Evolutionary conservation across 495 filamentous ascomycete species (phyloP).

Genomic region (Saxispiralis lemnorum): DNA sequence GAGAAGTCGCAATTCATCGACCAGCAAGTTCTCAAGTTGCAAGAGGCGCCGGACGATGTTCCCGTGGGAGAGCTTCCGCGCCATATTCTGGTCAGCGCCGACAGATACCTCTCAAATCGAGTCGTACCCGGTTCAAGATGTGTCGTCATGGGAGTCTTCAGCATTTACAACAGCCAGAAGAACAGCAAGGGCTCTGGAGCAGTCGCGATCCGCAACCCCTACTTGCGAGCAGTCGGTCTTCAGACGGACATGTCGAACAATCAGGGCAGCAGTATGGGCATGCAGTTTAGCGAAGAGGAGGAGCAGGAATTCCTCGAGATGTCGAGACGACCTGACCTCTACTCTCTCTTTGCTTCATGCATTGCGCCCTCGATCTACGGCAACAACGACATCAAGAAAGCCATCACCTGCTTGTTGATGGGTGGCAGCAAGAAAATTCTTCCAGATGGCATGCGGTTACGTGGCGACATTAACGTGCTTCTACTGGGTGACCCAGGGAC

Average conservation of each 20-base stretch:
- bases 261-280: conserved; percentile 58
- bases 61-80: conserved; percentile 92
- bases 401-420: conserved; percentile 88
- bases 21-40: conserved; percentile 93
- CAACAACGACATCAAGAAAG: conserved; percentile 91
- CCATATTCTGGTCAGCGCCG: conserved; percentile 85
- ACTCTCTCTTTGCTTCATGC: conserved; percentile 73
- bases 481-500: conserved; percentile 96
- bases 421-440: conserved; percentile 97
- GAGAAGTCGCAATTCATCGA: conserved; percentile 93
- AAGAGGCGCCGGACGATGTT: conserved; percentile 95
- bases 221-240: conserved; percentile 86
- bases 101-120: conserved; percentile 87
- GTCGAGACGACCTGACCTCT: conserved; percentile 78
- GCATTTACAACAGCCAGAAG: conserved; percentile 89
- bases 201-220: conserved; percentile 89
- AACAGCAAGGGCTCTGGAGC: conserved; percentile 46
- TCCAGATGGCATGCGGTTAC: conserved; percentile 93
- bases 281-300: conserved; percentile 73
- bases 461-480: conserved; percentile 97
- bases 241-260: conserved; percentile 79
- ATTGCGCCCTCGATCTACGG: conserved; percentile 98
- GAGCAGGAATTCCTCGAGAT: conserved; percentile 95
- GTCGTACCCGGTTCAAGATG: conserved; percentile 92
- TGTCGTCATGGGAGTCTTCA: conserved; percentile 93